Evolutionary conservation across 768 basidiomycete genomes (phyloP).

Genomic region (Tricholoma bakamatsutake): DNA sequence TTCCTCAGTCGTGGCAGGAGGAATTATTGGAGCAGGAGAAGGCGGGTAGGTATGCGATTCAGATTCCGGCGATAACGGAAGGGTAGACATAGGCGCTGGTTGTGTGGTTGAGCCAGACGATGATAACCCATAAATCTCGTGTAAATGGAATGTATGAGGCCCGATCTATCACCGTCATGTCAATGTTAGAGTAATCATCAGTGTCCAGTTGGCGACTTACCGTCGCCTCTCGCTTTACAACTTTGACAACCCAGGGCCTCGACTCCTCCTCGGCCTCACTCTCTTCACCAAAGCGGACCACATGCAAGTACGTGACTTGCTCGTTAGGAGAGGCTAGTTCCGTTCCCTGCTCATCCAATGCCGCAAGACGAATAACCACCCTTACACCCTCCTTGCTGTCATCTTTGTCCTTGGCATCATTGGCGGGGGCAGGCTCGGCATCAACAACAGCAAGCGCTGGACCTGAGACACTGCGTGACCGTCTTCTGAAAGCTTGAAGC

Average conservation of each 20-base stretch:
- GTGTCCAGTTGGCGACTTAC: constrained; percentile 29
- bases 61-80: constrained; percentile 24
- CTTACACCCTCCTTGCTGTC: constrained; percentile 62
- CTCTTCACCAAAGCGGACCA: constrained; percentile 60
- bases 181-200: neutral
- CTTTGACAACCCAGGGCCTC: constrained; percentile 86
- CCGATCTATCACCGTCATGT: constrained; percentile 57
- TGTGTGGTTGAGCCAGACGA: constrained; percentile 34
- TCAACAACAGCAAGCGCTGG: constrained; percentile 79
- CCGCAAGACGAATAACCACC: constrained; percentile 74
- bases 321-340: constrained; percentile 70
- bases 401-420: constrained; percentile 31
- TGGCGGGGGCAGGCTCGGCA: constrained; percentile 41
- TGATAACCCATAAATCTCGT: constrained; percentile 91
- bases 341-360: constrained; percentile 70
- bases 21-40: constrained; percentile 5
- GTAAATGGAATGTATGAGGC: constrained; percentile 88
- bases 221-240: constrained; percentile 87
- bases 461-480: constrained; percentile 53
- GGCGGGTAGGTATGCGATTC: constrained; percentile 30
- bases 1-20: constrained; percentile 40
- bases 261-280: constrained; percentile 41
- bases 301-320: constrained; percentile 83
- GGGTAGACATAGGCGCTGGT: constrained; percentile 27
- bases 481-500: constrained; percentile 56